These are phyloP conservation scores for Rhizophora mangle DNA, from an alignment of 345 rosid genomes.

Conservation along the genomic window DNA sequence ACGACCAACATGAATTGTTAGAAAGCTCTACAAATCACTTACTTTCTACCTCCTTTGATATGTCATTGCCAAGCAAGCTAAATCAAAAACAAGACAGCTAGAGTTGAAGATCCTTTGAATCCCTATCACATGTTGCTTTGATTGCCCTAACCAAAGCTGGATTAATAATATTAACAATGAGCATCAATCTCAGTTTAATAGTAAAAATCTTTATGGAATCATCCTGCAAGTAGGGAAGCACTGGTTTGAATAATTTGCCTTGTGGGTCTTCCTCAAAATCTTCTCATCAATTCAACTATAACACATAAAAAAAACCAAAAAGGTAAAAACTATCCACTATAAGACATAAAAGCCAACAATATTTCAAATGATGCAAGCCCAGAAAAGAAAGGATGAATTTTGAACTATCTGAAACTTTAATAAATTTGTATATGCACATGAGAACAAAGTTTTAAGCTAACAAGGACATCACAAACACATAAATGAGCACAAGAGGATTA, in stretches of 20 bases:
- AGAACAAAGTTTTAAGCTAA: too few relatives aligned
- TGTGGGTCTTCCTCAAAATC: slow-evolving; percentile 77
- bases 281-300: slow-evolving; percentile 86
- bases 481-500: too few relatives aligned
- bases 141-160: slow-evolving; percentile 52
- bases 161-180: neutral
- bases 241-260: slow-evolving; percentile 70
- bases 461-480: too few relatives aligned
- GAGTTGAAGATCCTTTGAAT: slow-evolving; percentile 55
- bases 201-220: slow-evolving; percentile 66
- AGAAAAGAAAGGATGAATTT: too few relatives aligned
- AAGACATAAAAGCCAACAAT: neutral
- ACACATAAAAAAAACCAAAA: slow-evolving; percentile 3
- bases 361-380: neutral
- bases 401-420: too few relatives aligned
- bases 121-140: slow-evolving; percentile 70
- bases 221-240: slow-evolving; percentile 81
- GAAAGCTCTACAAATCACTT: slow-evolving; percentile 26
- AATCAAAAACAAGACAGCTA: slow-evolving; percentile 68
- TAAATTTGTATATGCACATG: too few relatives aligned
- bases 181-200: neutral
- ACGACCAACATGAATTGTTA: neutral
- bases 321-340: neutral
- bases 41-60: slow-evolving; percentile 52
- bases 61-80: slow-evolving; percentile 56